Evolutionary conservation across 2,329 filamentous ascomycete genomes (phyloP).

Genomic region (Fusarium tricinctum): DNA sequence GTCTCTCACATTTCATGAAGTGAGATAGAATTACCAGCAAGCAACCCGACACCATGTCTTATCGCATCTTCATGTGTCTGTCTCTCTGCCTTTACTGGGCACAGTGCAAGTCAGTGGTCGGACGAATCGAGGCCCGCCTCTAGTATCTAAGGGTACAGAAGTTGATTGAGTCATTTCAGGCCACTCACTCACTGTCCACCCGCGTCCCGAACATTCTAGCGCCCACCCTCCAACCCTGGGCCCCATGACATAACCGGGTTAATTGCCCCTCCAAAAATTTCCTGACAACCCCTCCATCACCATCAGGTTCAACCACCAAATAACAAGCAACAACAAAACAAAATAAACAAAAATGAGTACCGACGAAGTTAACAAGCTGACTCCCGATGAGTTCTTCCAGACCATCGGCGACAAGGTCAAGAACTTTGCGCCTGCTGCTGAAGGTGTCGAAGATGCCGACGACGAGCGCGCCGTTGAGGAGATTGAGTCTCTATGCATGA

Average conservation of each 20-base stretch:
- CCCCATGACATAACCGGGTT: slow-evolving; percentile 51
- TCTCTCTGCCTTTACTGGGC: too few relatives aligned
- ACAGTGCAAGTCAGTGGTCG: slow-evolving; percentile 14
- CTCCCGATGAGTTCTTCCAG: slow-evolving; percentile 70
- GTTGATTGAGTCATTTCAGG: slow-evolving; percentile 28
- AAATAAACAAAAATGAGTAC: slow-evolving; percentile 57
- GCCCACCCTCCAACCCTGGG: slow-evolving; percentile 38
- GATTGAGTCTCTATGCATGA: slow-evolving; percentile 88
- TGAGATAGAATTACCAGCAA: slow-evolving; percentile 28
- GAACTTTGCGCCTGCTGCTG: slow-evolving; percentile 60
- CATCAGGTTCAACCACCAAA: slow-evolving; percentile 35
- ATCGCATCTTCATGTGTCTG: background rate
- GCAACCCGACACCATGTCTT: background rate
- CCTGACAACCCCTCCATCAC: slow-evolving; percentile 48
- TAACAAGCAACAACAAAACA: slow-evolving; percentile 23
- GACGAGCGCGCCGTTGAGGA: slow-evolving; percentile 73
- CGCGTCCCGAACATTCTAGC: slow-evolving; percentile 47
- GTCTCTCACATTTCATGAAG: slow-evolving; percentile 69
- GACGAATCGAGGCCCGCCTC: slow-evolving; percentile 30
- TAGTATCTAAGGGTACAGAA: background rate
- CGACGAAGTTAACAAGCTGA: slow-evolving; percentile 57
- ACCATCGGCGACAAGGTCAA: slow-evolving; percentile 73
- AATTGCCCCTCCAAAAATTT: slow-evolving; percentile 54
- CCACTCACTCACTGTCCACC: background rate
- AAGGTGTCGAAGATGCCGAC: slow-evolving; percentile 52